phyloP scores from a whole-genome alignment of 306 rosid species.

The Vigna angularis region DNA sequence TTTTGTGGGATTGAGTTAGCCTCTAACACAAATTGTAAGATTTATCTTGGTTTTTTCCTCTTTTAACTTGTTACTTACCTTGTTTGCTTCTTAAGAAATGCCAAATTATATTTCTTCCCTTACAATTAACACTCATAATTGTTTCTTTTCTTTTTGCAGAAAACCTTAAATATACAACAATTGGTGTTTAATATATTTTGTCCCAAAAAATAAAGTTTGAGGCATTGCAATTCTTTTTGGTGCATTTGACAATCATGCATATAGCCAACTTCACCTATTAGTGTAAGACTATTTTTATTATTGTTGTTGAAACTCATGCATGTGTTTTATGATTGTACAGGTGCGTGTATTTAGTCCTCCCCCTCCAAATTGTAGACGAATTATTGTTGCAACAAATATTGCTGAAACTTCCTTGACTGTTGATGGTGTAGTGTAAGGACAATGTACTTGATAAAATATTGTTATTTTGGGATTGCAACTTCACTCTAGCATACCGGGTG shows the following conservation, averaged over 20 bases:
- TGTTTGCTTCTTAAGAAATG: slow-evolving; percentile 28
- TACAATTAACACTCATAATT: slow-evolving; percentile 30
- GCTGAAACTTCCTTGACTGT: slow-evolving; percentile 99
- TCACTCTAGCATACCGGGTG: not conserved
- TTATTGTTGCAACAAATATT: slow-evolving; percentile 94
- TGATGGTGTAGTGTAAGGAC: slow-evolving; percentile 96
- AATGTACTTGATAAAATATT: slow-evolving; percentile 40
- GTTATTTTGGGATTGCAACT: slow-evolving; percentile 24
- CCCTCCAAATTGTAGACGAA: slow-evolving; percentile 91
- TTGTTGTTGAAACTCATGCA: slow-evolving; percentile 42
- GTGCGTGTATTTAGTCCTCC: slow-evolving; percentile 93
- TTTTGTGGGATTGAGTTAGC: too few species aligned
- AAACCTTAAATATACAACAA: not conserved
- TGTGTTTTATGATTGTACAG: slow-evolving; percentile 55
- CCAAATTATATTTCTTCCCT: slow-evolving; percentile 24
- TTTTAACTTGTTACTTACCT: slow-evolving; percentile 31
- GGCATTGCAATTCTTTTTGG: slow-evolving; percentile 18
- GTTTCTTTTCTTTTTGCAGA: slow-evolving; percentile 10
- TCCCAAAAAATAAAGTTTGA: slow-evolving; percentile 9
- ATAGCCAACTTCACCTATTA: not conserved
- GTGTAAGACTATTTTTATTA: not conserved
- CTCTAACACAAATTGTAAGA: too few species aligned
- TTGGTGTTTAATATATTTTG: slow-evolving; percentile 30
- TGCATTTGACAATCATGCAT: slow-evolving; percentile 38
- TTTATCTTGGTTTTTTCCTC: slow-evolving; percentile 25